Conservation (phyloP, 2,329 filamentous ascomycete genomes). For the Monilinia vaccinii-corymbosi region DNA sequence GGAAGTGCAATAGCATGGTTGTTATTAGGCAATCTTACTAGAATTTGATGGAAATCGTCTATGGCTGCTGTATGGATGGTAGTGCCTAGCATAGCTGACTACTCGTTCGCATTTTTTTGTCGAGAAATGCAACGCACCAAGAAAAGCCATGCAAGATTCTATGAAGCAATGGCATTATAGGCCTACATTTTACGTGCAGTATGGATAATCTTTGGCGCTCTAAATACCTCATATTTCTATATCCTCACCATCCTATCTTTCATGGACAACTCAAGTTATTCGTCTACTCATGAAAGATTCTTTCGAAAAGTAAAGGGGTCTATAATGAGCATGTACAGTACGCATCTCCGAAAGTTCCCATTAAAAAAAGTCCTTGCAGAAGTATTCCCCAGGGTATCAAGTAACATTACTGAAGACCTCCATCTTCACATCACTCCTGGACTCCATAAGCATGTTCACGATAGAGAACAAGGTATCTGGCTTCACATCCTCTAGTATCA, state of each 20-base stretch:
- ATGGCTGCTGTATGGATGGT: not conserved
- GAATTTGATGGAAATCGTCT: not conserved
- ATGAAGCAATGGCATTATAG: not conserved
- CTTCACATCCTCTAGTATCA: slow-evolving; percentile 5
- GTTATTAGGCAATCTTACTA: not conserved
- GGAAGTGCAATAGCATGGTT: not conserved
- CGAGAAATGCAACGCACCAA: not conserved
- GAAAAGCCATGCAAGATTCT: not conserved
- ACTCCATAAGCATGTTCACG: slow-evolving; percentile 5
- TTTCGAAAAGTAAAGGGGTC: not conserved
- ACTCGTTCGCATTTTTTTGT: not conserved
- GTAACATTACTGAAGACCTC: slow-evolving; percentile 6
- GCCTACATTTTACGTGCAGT: not conserved
- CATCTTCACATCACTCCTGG: slow-evolving; percentile 7
- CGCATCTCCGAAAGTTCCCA: not conserved
- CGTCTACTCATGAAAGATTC: not conserved
- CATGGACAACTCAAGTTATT: not conserved
- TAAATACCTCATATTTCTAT: not conserved
- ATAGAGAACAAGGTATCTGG: slow-evolving; percentile 2
- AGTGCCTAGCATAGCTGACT: not conserved
- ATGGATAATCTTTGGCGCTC: not conserved
- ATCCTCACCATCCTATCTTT: not conserved
- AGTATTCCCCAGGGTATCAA: not conserved
- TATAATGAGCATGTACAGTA: not conserved
- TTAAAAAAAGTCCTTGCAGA: not conserved